A percentile compares a stretch with the other conserved stretches of the same genome.
Evolutionary conservation across 495 filamentous ascomycete species (phyloP).

Genomic region (Talaromyces nanjingensis): DNA sequence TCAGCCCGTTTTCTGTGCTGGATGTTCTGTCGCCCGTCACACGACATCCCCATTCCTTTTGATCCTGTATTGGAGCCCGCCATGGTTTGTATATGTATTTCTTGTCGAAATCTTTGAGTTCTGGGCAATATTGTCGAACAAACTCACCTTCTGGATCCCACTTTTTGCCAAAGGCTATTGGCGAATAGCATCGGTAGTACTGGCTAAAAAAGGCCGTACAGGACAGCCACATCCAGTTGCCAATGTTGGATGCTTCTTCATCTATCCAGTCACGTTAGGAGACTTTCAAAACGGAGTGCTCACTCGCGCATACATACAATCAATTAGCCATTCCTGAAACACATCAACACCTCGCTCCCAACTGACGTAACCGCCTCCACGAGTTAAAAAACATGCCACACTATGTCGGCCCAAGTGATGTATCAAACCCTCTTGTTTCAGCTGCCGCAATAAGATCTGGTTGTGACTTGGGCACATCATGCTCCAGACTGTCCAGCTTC

Average conservation of each 20-base stretch:
- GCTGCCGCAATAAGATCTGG: slow-evolving; percentile 60
- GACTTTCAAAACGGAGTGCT: no score
- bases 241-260: slow-evolving; percentile 59
- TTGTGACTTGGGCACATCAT: slow-evolving; percentile 29
- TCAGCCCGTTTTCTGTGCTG: slow-evolving; percentile 18
- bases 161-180: slow-evolving; percentile 59
- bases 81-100: slow-evolving; percentile 73
- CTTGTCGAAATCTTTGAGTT: slow-evolving; percentile 48
- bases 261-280: slow-evolving; percentile 17
- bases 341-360: slow-evolving; percentile 71
- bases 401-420: slow-evolving; percentile 66
- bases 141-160: slow-evolving; percentile 57
- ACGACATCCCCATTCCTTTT: slow-evolving; percentile 50
- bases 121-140: slow-evolving; percentile 54
- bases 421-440: slow-evolving; percentile 64
- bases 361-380: slow-evolving; percentile 64
- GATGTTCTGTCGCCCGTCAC: slow-evolving; percentile 45
- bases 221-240: slow-evolving; percentile 72
- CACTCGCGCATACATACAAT: slow-evolving; percentile 29
- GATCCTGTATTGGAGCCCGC: slow-evolving; percentile 55
- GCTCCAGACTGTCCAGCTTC: slow-evolving; percentile 42
- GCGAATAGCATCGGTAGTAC: slow-evolving; percentile 61
- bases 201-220: slow-evolving; percentile 63
- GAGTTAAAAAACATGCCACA: slow-evolving; percentile 65
- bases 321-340: slow-evolving; percentile 64